These are phyloP conservation scores for Talaromyces funiculosus DNA, from an alignment of 2,329 filamentous ascomycete genomes.

Conservation along the genomic window DNA sequence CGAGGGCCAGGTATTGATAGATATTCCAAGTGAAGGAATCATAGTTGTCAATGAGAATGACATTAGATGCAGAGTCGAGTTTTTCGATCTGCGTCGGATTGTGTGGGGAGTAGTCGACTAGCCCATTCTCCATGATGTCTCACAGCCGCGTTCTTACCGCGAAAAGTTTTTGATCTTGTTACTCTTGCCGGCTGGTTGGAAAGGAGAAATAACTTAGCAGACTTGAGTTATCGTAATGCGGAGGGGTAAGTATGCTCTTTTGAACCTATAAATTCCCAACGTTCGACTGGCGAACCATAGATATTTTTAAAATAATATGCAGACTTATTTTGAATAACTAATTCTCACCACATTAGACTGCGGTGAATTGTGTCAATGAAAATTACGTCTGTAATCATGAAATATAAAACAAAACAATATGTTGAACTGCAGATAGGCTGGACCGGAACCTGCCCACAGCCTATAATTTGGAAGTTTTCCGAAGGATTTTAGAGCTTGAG, in stretches of 20 bases:
- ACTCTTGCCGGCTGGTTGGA: not conserved
- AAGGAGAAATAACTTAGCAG: not conserved
- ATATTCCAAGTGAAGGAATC: conserved; percentile 99
- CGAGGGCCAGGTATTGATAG: conserved; percentile 95
- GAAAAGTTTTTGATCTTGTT: not conserved
- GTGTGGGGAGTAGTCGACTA: conserved; percentile 74
- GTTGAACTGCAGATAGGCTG: too few relatives aligned
- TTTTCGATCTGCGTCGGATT: conserved; percentile 69
- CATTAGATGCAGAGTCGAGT: conserved; percentile 75
- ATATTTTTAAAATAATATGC: too few relatives aligned
- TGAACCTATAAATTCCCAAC: not conserved
- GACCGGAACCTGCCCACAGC: too few relatives aligned
- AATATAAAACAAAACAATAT: too few relatives aligned
- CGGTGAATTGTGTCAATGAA: too few relatives aligned
- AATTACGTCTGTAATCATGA: too few relatives aligned
- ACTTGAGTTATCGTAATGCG: not conserved
- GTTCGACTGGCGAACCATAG: too few relatives aligned
- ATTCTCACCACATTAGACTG: too few relatives aligned
- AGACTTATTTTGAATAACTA: too few relatives aligned
- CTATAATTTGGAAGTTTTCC: too few relatives aligned
- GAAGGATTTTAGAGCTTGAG: too few relatives aligned
- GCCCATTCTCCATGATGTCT: conserved; percentile 26
- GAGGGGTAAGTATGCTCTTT: not conserved
- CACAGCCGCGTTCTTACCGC: not conserved
- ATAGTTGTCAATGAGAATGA: conserved; percentile 97